These are phyloP conservation scores for Oxyria digyna DNA, from an alignment of 148 eudicot genomes.

Conservation along the genomic window DNA sequence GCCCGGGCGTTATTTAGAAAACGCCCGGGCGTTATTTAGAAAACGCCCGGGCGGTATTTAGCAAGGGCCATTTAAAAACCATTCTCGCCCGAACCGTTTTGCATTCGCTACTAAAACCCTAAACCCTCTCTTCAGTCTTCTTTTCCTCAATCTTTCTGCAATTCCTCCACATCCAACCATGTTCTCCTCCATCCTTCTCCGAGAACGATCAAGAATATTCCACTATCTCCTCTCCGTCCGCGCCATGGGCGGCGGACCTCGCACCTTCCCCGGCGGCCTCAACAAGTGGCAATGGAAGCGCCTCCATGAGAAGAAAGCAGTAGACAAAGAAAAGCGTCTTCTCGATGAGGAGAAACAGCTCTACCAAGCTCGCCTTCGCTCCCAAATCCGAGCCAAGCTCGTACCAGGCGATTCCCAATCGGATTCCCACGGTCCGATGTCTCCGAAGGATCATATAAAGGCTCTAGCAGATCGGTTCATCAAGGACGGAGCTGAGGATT, in stretches of 20 bases:
- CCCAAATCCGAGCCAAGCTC: constrained; percentile 50
- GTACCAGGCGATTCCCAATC: constrained; percentile 7
- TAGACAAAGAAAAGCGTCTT: constrained; percentile 62
- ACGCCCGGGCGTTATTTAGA: too few relatives aligned
- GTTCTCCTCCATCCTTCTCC: constrained; percentile 24
- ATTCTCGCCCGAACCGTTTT: too few relatives aligned
- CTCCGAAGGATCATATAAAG: constrained; percentile 56
- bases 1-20: too few relatives aligned
- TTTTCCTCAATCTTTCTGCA: not conserved
- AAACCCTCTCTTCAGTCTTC: not conserved
- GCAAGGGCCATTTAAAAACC: too few relatives aligned
- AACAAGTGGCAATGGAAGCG: constrained; percentile 97
- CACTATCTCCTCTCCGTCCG: constrained; percentile 17
- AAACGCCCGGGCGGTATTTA: too few relatives aligned
- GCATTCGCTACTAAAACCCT: constrained; percentile 5
- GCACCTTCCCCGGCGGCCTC: constrained; percentile 87
- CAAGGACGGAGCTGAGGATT: constrained; percentile 76
- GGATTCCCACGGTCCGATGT: constrained; percentile 27
- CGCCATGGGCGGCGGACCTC: constrained; percentile 80
- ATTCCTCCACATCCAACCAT: constrained; percentile 5
- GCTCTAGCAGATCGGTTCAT: constrained; percentile 75
- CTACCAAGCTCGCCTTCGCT: constrained; percentile 70
- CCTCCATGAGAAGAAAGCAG: constrained; percentile 77
- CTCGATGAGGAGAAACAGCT: constrained; percentile 75
- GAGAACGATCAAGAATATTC: constrained; percentile 17